Percentiles rank a stretch among this genome's conserved stretches.
These are phyloP conservation scores for Chloranthus sessilifolius DNA, from an alignment of 164 flowering plant species.

Conservation along the genomic window DNA sequence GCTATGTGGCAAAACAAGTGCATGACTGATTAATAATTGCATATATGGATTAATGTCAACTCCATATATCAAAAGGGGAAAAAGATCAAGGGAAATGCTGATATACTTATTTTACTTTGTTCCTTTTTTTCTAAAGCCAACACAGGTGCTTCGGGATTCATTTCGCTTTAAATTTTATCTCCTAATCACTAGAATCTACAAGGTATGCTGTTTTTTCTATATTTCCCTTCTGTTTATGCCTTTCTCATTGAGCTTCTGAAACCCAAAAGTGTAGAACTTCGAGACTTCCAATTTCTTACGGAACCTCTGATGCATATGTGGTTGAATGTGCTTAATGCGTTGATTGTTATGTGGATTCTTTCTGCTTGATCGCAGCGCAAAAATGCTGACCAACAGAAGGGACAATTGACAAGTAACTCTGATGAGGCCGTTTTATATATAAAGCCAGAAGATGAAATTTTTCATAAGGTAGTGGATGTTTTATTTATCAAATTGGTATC, in stretches of 20 bases:
- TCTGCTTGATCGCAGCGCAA: constrained; percentile 32
- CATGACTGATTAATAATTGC: too few species aligned
- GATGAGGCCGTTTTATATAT: constrained; percentile 49
- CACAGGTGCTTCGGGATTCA: constrained; percentile 59
- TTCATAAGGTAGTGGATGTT: constrained; percentile 50
- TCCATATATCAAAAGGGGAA: too few species aligned
- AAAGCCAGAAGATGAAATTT: constrained; percentile 92
- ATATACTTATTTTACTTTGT: not conserved
- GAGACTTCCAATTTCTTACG: too few species aligned
- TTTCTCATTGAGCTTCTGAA: too few species aligned
- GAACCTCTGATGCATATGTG: not conserved
- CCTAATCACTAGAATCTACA: constrained; percentile 54
- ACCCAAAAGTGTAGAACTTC: too few species aligned
- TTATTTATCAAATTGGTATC: not conserved
- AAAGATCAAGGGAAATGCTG: too few species aligned
- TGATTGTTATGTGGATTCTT: constrained; percentile 1
- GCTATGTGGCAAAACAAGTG: too few species aligned
- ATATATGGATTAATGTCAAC: too few species aligned
- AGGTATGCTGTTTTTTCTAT: constrained; percentile 32
- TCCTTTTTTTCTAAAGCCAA: constrained; percentile 45
- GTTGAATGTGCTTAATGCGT: not conserved
- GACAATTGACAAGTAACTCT: constrained; percentile 10
- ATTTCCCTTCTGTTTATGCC: too few species aligned
- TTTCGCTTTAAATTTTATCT: constrained; percentile 63
- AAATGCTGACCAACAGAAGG: constrained; percentile 26